These are phyloP conservation scores for Lactifluus rugatus DNA, from an alignment of 768 basidiomycete species.

Conservation along the genomic window DNA sequence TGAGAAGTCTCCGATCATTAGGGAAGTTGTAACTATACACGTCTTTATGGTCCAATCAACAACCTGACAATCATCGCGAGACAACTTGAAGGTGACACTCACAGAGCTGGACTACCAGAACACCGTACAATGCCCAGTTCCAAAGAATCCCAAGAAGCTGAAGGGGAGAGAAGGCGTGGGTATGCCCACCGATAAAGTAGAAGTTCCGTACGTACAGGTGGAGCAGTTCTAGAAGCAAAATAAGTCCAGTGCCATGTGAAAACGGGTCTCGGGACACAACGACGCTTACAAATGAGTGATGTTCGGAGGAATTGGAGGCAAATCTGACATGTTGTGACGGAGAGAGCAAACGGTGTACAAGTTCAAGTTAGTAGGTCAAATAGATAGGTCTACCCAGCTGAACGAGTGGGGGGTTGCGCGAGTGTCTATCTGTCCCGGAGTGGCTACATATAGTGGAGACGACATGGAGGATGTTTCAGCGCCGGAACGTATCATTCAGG, in stretches of 20 bases:
- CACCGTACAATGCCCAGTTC: constrained; percentile 24
- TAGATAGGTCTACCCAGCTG: not conserved
- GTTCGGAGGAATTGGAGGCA: too few relatives aligned
- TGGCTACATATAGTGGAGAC: not conserved
- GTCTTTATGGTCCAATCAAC: not conserved
- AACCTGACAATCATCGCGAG: not conserved
- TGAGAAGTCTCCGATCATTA: not conserved
- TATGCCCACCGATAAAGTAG: not conserved
- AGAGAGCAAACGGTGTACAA: not conserved
- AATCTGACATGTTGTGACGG: too few relatives aligned
- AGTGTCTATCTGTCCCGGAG: too few relatives aligned
- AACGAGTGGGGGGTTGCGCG: too few relatives aligned
- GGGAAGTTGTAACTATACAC: constrained; percentile 9
- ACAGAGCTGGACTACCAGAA: constrained; percentile 25
- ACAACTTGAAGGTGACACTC: not conserved
- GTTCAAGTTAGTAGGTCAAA: too few relatives aligned
- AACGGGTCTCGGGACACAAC: too few relatives aligned
- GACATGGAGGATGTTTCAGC: not conserved
- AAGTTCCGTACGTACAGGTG: not conserved
- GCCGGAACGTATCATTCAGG: not conserved
- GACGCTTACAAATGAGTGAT: too few relatives aligned
- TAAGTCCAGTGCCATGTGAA: too few relatives aligned
- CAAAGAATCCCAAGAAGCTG: constrained; percentile 10
- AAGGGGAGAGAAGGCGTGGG: not conserved
- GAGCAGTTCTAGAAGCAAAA: too few relatives aligned